Percentiles rank a stretch among this genome's conserved stretches.
Conservation (phyloP, 495 filamentous ascomycete species). For the Penicillium mononematosum region DNA sequence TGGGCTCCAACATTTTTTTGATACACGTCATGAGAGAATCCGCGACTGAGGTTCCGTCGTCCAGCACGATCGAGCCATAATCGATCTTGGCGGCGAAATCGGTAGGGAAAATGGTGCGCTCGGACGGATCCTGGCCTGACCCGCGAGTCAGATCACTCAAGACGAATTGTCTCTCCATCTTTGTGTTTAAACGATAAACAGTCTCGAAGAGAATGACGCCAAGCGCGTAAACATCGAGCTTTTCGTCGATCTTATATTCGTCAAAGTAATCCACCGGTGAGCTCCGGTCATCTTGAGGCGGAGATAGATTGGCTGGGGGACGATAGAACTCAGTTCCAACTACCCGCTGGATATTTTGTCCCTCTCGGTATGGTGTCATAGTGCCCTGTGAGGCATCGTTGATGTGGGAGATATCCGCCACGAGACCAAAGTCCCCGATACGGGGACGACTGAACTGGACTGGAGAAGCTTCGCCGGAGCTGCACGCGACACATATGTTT, state of each 20-base stretch:
- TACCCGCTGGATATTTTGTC: slow-evolving; percentile 31
- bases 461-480: slow-evolving; percentile 17
- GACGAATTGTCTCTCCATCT: slow-evolving; percentile 54
- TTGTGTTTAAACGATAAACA: slow-evolving; percentile 49
- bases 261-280: slow-evolving; percentile 12
- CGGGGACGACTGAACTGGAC: slow-evolving; percentile 47
- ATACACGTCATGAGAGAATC: slow-evolving; percentile 44
- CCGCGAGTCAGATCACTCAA: slow-evolving; percentile 44
- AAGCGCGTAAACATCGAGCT: slow-evolving; percentile 54
- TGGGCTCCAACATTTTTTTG: slow-evolving; percentile 46
- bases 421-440: slow-evolving; percentile 56
- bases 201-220: slow-evolving; percentile 56
- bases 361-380: slow-evolving; percentile 17
- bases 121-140: slow-evolving; percentile 13
- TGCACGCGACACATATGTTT: slow-evolving; percentile 36
- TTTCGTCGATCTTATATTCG: slow-evolving; percentile 47
- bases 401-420: slow-evolving; percentile 51
- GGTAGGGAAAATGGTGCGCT: slow-evolving; percentile 27
- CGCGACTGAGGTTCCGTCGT: slow-evolving; percentile 32
- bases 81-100: slow-evolving; percentile 44
- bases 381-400: slow-evolving; percentile 25
- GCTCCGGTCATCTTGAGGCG: not conserved
- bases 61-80: slow-evolving; percentile 29
- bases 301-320: slow-evolving; percentile 29
- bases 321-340: slow-evolving; percentile 52